Conservation (phyloP, 305 asterid species). For the Ilex paraguariensis region DNA sequence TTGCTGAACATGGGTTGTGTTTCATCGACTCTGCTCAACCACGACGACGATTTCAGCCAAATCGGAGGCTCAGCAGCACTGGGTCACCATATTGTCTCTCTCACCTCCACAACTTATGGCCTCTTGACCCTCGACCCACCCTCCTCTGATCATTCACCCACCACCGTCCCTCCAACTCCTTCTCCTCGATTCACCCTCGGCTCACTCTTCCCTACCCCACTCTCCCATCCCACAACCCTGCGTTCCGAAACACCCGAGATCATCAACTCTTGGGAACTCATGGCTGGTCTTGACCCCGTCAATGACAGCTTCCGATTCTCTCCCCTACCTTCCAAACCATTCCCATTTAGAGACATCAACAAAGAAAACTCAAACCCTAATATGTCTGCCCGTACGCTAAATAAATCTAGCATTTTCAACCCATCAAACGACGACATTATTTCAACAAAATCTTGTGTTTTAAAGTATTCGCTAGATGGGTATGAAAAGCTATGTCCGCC, state of each 20-base stretch:
- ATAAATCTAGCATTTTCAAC: not conserved
- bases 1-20: constrained; percentile 69
- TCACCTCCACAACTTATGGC: constrained; percentile 94
- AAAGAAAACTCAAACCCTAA: constrained; percentile 30
- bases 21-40: constrained; percentile 68
- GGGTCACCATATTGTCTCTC: constrained; percentile 89
- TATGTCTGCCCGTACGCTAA: too few species aligned
- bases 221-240: constrained; percentile 41
- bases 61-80: constrained; percentile 62
- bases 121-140: constrained; percentile 66
- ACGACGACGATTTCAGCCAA: constrained; percentile 67
- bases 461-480: constrained; percentile 19
- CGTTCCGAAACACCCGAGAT: constrained; percentile 38
- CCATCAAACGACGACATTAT: not conserved
- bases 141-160: constrained; percentile 14
- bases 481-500: constrained; percentile 57
- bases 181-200: constrained; percentile 43
- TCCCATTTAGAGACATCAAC: not conserved
- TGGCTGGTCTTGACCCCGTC: constrained; percentile 68
- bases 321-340: constrained; percentile 13
- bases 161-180: constrained; percentile 26
- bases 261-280: constrained; percentile 86
- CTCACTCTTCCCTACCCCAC: constrained; percentile 52
- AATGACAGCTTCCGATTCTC: constrained; percentile 47
- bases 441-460: constrained; percentile 3